Percentiles rank a stretch among this genome's conserved stretches.
phyloP scores from a whole-genome alignment of 1,284 basidiomycete genomes.

The Inonotus hispidus region DNA sequence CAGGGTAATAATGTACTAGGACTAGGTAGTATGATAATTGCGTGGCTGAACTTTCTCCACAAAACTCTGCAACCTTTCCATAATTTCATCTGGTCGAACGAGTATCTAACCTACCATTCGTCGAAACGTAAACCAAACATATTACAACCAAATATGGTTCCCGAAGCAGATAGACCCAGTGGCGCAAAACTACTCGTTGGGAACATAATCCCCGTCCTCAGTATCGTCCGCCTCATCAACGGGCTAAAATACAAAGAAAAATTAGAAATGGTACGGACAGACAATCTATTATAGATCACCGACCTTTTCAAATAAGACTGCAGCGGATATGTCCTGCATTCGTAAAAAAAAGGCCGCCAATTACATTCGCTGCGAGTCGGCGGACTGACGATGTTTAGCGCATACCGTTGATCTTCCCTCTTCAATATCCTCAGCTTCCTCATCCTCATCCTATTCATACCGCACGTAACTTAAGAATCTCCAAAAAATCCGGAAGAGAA shows the following conservation, averaged over 20 bases:
- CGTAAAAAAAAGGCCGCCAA: background rate
- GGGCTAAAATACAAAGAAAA: background rate
- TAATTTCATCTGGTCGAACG: no score
- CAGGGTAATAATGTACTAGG: no score
- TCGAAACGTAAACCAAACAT: no score
- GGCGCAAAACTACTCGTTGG: background rate
- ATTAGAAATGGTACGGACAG: background rate
- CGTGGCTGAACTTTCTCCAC: no score
- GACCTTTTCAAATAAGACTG: background rate
- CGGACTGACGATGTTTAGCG: no score
- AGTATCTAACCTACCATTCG: no score
- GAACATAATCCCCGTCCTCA: background rate
- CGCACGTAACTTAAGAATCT: background rate
- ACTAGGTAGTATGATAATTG: no score
- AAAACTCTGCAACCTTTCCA: no score
- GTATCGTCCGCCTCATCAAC: background rate
- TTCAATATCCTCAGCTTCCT: conserved; percentile 2
- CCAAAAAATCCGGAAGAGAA: no score
- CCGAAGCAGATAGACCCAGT: background rate
- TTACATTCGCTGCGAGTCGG: no score
- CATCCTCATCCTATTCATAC: conserved; percentile 1
- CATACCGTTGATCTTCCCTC: background rate
- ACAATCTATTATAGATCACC: background rate
- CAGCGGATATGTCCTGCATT: background rate
- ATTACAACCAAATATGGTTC: no score